Evolutionary conservation across 257 asterid species (phyloP), one percentile per base, ranked within the genome.

Genomic region (Nicotiana knightiana): DNA sequence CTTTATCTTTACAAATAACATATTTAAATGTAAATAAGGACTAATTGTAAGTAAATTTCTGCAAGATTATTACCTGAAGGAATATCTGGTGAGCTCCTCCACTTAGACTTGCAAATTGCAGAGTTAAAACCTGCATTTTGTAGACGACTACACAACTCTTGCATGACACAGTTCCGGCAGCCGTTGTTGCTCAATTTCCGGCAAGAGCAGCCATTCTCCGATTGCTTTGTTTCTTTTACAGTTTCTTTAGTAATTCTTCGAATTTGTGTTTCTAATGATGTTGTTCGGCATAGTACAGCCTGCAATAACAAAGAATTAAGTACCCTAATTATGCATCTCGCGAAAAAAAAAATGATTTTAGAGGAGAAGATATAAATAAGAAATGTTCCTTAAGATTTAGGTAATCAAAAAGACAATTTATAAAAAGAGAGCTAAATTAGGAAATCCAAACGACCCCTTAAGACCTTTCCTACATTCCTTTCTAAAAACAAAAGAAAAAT

Each of bases 21-120:
- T 58, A 58, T 21, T 54, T 6, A 58, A 58, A 18, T 12, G 8
- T 17, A 57, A 17, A 57, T 57, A 57, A 17, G 9, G 62, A 57
- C 62, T 57, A 6, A 43, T 43, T 5, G 62, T 57, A 5, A 16
- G n/a, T 57, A 15, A 17, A 15, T n/a, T 24, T 62, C 16, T 24
- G 18, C 7, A 28, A 63, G 37, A 26, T 26, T 48, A 32, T 21
- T 87, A 95, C 99, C 99, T 84, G 99, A 92, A 3, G 99, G 95
- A 67, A 94, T 92, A 70, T 91, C 94, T 1, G 88, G 79, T 3
- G 97, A 91, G 87, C 93, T 94, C 80, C 61, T 92, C 99, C 99
- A 96, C 85, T 94, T 96, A 68, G 99, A 93, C 83, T 91, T 96
- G 93, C 99, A 94, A 86, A 93, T 91, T 13, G 96, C 96, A 37